Evolutionary conservation across 495 filamentous ascomycete species (phyloP).

Genomic region (Alectoria sarmentosa): DNA sequence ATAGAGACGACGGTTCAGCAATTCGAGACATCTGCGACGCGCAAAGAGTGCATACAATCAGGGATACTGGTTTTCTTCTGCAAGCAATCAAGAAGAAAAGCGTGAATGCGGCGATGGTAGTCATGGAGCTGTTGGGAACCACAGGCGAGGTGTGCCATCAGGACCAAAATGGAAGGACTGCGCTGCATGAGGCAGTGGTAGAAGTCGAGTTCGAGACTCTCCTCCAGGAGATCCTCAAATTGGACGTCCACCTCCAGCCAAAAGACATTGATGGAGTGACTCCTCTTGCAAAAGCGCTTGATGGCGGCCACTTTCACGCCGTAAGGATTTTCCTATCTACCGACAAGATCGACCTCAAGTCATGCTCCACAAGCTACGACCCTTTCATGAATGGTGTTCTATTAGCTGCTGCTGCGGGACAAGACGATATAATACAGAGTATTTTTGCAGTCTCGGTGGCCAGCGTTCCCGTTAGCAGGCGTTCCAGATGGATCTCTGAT

Average conservation of each 20-base stretch:
- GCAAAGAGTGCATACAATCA: background rate
- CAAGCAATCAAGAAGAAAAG: conserved; percentile 4
- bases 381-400: no score
- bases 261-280: background rate
- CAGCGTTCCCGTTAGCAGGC: no score
- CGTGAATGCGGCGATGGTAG: background rate
- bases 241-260: background rate
- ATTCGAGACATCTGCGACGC: conserved; percentile 12
- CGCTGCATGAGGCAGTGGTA: conserved; percentile 13
- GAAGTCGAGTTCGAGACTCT: background rate
- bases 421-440: background rate
- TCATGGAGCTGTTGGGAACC: conserved; percentile 11
- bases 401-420: background rate
- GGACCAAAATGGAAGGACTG: background rate
- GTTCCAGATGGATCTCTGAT: background rate
- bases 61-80: conserved; percentile 7
- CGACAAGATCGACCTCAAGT: no score
- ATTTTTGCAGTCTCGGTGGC: background rate
- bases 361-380: no score
- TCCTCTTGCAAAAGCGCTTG: background rate
- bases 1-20: conserved; percentile 11
- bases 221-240: background rate
- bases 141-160: background rate
- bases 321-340: background rate
- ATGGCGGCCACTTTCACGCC: background rate